Evolutionary conservation across 2,329 filamentous ascomycete species (phyloP).

Genomic region (Venturia effusa): DNA sequence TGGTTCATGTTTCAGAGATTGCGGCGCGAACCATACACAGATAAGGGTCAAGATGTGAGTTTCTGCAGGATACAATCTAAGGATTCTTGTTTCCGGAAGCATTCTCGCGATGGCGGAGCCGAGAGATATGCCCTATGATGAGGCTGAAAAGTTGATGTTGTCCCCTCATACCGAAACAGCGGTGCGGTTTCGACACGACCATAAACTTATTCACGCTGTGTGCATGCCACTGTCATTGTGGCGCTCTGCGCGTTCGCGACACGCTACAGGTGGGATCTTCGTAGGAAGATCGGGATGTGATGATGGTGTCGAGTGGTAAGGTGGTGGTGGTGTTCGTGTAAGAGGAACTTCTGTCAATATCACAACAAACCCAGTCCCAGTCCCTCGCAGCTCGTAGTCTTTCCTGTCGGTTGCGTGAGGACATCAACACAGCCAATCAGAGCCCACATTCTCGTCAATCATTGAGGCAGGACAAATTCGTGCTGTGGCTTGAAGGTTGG

Average conservation of each 20-base stretch:
- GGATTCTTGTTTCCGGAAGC: background rate
- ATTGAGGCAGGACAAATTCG: too few species aligned
- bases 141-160: background rate
- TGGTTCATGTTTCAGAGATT: background rate
- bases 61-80: background rate
- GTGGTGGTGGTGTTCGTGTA: too few species aligned
- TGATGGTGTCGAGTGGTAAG: background rate
- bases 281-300: background rate
- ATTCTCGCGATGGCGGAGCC: background rate
- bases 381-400: too few species aligned
- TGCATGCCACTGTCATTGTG: background rate
- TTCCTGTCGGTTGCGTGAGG: background rate
- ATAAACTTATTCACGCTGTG: background rate
- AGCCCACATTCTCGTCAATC: background rate
- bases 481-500: too few species aligned
- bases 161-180: background rate
- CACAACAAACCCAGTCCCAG: too few species aligned
- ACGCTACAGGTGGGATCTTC: background rate
- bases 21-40: background rate
- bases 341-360: too few species aligned
- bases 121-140: background rate
- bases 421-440: background rate
- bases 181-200: background rate
- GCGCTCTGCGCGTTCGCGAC: background rate
- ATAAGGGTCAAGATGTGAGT: background rate